Conservation (phyloP, 2,329 filamentous ascomycete species). For the Penicillium sp. region DNA sequence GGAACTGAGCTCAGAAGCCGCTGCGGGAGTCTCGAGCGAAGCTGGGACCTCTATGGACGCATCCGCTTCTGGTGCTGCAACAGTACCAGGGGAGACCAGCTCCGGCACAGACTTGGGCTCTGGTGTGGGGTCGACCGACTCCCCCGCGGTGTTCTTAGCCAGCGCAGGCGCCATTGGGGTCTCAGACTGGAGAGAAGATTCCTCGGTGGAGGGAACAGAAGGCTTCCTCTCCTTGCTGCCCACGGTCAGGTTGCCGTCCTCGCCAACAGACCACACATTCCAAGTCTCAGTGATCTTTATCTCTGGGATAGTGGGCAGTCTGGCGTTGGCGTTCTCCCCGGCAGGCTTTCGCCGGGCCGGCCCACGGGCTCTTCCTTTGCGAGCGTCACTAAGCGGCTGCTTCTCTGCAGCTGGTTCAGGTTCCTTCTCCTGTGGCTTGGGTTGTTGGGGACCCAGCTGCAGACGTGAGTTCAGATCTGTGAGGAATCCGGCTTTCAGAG, state of each 20-base stretch:
- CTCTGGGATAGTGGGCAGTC: constrained; percentile 38
- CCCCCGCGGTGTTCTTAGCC: constrained; percentile 39
- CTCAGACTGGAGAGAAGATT: constrained; percentile 14
- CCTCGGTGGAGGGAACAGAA: constrained; percentile 11
- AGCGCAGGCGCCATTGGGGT: constrained; percentile 32
- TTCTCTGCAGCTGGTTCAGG: constrained; percentile 68
- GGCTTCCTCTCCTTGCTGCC: constrained; percentile 25
- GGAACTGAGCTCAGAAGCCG: not conserved
- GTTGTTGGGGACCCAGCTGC: constrained; percentile 76
- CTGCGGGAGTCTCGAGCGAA: not conserved
- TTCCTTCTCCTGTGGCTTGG: constrained; percentile 71
- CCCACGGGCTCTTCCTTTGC: constrained; percentile 86
- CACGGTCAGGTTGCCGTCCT: constrained; percentile 38
- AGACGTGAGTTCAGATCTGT: constrained; percentile 89
- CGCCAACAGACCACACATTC: constrained; percentile 44
- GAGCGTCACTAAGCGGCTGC: constrained; percentile 79
- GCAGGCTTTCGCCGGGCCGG: constrained; percentile 74
- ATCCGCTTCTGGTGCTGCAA: constrained; percentile 4
- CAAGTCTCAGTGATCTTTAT: constrained; percentile 43
- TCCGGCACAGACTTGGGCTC: constrained; percentile 11
- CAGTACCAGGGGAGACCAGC: constrained; percentile 6
- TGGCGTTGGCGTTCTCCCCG: constrained; percentile 56
- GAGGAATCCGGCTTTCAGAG: constrained; percentile 88
- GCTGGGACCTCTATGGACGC: constrained; percentile 2
- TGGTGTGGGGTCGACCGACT: constrained; percentile 35